Base-by-base conservation (phyloP, 306 rosid species). In the Prunus campanulata region DNA sequence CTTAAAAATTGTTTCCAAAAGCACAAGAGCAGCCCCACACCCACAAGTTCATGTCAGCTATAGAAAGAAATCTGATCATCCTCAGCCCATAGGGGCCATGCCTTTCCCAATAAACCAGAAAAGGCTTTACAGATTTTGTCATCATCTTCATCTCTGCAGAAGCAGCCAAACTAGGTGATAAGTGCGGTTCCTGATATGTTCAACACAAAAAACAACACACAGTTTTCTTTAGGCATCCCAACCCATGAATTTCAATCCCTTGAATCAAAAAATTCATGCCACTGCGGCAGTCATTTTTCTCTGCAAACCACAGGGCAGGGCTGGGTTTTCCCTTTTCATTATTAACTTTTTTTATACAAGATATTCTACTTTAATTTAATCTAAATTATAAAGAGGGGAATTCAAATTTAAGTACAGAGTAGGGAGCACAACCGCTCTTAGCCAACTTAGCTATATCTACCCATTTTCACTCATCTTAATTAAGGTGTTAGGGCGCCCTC, bases 111-210 rank as follows among this genome's bases (percentile, higher is more conserved):
- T 44, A 24, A 2, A 27, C 48, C 6, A 39, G 10, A n/a, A 54
- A 78, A 70, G 67, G 44, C 44, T 48, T 2, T 16, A 7, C n/a
- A 3, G 47, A 71, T 70, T 52, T 64, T 74, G 74, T 75, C 77
- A 54, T 27, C 70, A 30, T 56, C 18, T 76, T 66, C 3, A 39
- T 16, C 44, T 24, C 18, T 57, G 20, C 35, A 27, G 51, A 39
- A 27, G 61, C 42, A 35, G 78, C 52, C 81, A 67, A 67, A 50
- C 7, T 22, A 4, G 72, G 65, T 71, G 78, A 71, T 71, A 71
- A 81, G 78, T 64, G 63, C 30, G 70, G 19, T 6, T 30, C 50
- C 81, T 24, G 70, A 66, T 72, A n/a, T 10, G 51, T 59, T 49
- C 61, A 60, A 8, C 68, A 0, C 5, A 76, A 22, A 54, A 54